These are phyloP conservation scores for Coix lacrymajobi DNA, from an alignment of 176 grass and related monocot species.

Conservation along the genomic window DNA sequence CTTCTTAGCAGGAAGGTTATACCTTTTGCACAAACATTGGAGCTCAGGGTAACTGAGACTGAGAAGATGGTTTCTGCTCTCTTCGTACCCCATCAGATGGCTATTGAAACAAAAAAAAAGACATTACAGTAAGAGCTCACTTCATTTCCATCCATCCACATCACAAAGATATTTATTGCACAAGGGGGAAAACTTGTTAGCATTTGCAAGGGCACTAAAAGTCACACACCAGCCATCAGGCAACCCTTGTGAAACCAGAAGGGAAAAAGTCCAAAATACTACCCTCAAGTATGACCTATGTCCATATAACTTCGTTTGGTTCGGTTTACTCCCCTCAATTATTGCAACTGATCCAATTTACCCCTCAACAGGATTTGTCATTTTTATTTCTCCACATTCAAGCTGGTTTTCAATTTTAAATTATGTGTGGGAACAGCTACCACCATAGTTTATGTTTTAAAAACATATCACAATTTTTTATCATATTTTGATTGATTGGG, in stretches of 20 bases:
- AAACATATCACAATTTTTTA: too few relatives aligned
- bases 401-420: too few relatives aligned
- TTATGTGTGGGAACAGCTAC: too few relatives aligned
- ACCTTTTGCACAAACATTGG: constrained; percentile 70
- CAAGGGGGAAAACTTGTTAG: neutral
- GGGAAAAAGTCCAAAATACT: too few relatives aligned
- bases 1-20: constrained; percentile 73
- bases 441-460: too few relatives aligned
- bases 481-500: too few relatives aligned
- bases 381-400: too few relatives aligned
- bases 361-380: too few relatives aligned
- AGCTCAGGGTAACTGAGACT: constrained; percentile 59
- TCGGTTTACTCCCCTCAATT: too few relatives aligned
- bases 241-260: neutral
- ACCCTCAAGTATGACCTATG: too few relatives aligned
- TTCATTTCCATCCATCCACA: neutral
- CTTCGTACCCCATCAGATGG: constrained; percentile 48
- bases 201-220: neutral
- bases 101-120: constrained; percentile 1
- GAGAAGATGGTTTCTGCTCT: constrained; percentile 53
- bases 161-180: neutral
- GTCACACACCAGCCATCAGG: neutral
- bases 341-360: too few relatives aligned
- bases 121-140: neutral
- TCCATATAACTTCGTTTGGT: too few relatives aligned